phyloP scores from a whole-genome alignment of 164 flowering plant species.

The Magnolia changhungtana region DNA sequence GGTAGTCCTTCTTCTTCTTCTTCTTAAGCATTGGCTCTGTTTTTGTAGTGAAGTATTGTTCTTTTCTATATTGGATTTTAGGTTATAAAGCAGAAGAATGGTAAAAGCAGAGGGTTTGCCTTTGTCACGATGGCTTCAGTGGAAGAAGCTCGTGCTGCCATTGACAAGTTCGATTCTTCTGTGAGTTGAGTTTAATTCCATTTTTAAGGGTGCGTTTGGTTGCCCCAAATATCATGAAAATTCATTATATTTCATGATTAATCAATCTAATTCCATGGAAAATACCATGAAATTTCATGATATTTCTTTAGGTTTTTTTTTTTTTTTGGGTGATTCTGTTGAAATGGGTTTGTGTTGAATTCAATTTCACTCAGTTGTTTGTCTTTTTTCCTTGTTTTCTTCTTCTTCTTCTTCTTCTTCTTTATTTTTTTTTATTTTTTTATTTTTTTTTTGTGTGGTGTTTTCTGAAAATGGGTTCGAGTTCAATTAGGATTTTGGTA shows the following conservation, averaged over 20 bases:
- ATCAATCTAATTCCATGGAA: neutral
- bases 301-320: neutral
- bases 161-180: slow-evolving; percentile 58
- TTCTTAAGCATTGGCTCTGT: neutral
- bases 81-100: slow-evolving; percentile 75
- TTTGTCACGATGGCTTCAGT: slow-evolving; percentile 71
- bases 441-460: neutral
- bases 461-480: neutral
- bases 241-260: neutral
- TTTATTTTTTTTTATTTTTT: neutral
- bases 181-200: slow-evolving; percentile 33
- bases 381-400: no score
- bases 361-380: neutral
- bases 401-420: neutral
- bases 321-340: no score
- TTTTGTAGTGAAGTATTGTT: neutral
- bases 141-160: slow-evolving; percentile 62
- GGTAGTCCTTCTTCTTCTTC: slow-evolving; percentile 30
- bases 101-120: slow-evolving; percentile 68
- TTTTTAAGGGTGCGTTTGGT: neutral
- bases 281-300: neutral
- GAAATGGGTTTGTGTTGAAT: neutral
- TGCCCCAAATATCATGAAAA: neutral
- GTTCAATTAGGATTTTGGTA: neutral
- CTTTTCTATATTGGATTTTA: slow-evolving; percentile 15